These are phyloP conservation scores for Claviceps pusilla DNA, from an alignment of 2,329 filamentous ascomycete species.

Conservation along the genomic window DNA sequence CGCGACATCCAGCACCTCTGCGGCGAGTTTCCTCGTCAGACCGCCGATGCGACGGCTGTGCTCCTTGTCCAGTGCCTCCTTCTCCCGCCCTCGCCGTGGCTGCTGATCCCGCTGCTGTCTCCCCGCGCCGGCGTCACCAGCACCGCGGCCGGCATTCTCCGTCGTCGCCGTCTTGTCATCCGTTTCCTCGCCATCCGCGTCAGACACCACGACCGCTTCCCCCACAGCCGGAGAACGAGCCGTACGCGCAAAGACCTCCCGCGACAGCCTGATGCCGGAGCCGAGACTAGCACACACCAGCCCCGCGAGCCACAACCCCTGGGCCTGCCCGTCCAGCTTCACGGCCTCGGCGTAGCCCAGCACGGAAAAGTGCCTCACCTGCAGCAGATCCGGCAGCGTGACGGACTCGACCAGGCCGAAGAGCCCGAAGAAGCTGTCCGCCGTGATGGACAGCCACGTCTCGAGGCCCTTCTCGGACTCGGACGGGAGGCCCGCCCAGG, in stretches of 20 bases:
- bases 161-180: conserved; percentile 8
- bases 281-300: conserved; percentile 36
- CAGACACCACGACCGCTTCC: conserved; percentile 9
- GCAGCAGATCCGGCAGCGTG: conserved; percentile 41
- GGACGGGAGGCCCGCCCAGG: conserved; percentile 8
- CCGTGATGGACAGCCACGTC: conserved; percentile 37
- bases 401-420: conserved; percentile 53
- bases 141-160: conserved; percentile 13
- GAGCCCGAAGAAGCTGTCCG: conserved; percentile 45
- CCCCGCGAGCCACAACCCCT: conserved; percentile 56
- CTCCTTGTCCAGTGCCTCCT: conserved; percentile 17
- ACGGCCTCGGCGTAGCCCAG: conserved; percentile 35
- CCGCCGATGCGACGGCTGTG: conserved; percentile 15
- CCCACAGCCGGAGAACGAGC: conserved; percentile 19
- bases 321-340: conserved; percentile 41
- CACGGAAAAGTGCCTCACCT: conserved; percentile 29
- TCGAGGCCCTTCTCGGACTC: conserved; percentile 15
- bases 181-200: conserved; percentile 3
- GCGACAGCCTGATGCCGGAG: conserved; percentile 26
- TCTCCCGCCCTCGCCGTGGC: too few species aligned
- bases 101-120: conserved; percentile 17
- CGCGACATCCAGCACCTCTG: conserved; percentile 46
- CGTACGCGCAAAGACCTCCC: conserved; percentile 17
- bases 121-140: neutral
- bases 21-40: conserved; percentile 33